Base-by-base conservation (phyloP, 2,329 filamentous ascomycete genomes). In the Hypoxylon sp. region DNA sequence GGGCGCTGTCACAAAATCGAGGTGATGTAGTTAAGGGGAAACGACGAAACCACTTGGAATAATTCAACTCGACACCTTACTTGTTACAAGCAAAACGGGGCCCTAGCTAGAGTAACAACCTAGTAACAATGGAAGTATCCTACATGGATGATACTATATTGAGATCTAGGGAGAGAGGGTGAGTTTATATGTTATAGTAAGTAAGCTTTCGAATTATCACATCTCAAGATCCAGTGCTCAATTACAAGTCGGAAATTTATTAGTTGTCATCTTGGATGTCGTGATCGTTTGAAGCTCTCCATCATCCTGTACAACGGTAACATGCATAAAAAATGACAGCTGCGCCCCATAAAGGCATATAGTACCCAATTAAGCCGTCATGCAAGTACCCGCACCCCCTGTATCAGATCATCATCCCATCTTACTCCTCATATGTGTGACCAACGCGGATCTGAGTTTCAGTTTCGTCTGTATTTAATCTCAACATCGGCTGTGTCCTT, bases 321-420 rank as follows among this genome's bases (percentile, higher is more conserved):
- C 6, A 25, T 6, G 21, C 9, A 25, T 9, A 9, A 6, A 25
- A 5, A 5, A 38, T 25, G 30, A 6, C 20, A 20, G 19, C 21
- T 17, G 34, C 7, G 32, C 26, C 27, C 20, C 36, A 44, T 45
- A 40, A 41, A 41, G 15, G 53, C 47, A 52, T 52, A 23, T 12
- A 21, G 27, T 7, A 36, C 23, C 30, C 17, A 31, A 25, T 47
- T 54, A 51, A 54, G 45, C 46, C 46, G 41, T 44, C 51, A 57
- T 57, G 54, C 46, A 44, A 29, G 42, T 54, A 51, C 46, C 50
- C 54, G 45, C 37, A 54, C 50, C 41, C 45, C 54, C 45, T 25
- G 21, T 6, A 25, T 9, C 21, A n/a, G n/a, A n/a, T n/a, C n/a
- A 40, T 53, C 47, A 20, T 57, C 45, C 30, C 40, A 46, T 57